Conservation (phyloP, 1,139 yeast species). For the Geotrichum fermentans region DNA sequence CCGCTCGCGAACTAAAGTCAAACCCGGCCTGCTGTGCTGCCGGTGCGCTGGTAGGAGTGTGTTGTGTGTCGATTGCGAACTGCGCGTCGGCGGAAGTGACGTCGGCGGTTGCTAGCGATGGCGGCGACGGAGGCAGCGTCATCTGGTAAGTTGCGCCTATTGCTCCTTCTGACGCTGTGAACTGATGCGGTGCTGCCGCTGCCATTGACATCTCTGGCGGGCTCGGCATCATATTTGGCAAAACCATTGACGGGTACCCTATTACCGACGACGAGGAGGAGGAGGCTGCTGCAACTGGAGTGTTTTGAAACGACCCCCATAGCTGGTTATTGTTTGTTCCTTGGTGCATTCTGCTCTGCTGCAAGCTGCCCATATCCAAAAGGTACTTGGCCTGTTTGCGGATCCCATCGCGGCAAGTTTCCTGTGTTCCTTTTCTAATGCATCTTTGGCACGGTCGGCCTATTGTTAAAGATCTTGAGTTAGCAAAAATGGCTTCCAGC, state of each 20-base stretch:
- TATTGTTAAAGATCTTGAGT: no score
- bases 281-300: no score
- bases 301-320: constrained; percentile 1
- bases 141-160: no score
- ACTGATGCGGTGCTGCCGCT: neutral
- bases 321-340: neutral
- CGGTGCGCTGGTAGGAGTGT: constrained; percentile 1
- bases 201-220: no score
- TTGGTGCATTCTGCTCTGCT: neutral
- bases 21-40: neutral
- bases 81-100: no score
- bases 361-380: constrained; percentile 24
- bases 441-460: constrained; percentile 81
- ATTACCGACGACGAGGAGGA: no score
- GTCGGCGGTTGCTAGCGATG: no score
- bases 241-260: constrained; percentile 8
- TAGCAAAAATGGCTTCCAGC: neutral
- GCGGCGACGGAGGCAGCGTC: no score
- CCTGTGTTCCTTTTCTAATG: constrained; percentile 52
- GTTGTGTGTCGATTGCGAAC: no score
- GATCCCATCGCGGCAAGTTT: constrained; percentile 79
- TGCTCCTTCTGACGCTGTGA: no score
- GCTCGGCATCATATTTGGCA: constrained; percentile 4
- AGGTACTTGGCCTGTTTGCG: constrained; percentile 78
- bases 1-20: constrained; percentile 20